Percentiles rank a stretch among this genome's conserved stretches.
Conservation (phyloP, 2,329 filamentous ascomycete species). For the Ascochyta lentis region DNA sequence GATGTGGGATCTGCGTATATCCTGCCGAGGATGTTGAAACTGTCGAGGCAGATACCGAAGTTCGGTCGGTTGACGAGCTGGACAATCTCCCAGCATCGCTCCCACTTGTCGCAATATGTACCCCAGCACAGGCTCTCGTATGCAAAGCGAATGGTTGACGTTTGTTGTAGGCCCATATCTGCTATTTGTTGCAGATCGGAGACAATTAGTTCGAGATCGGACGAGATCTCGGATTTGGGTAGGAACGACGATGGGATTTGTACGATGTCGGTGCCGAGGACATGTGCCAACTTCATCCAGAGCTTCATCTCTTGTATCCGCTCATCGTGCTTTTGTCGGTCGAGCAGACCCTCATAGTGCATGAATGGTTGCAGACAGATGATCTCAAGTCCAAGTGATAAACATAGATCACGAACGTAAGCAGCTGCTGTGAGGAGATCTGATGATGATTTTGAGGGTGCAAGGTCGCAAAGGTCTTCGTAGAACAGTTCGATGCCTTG, state of each 20-base stretch:
- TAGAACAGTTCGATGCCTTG: constrained; percentile 78
- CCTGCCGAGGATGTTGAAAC: constrained; percentile 76
- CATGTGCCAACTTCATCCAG: constrained; percentile 72
- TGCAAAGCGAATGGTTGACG: constrained; percentile 68
- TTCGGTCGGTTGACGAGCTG: constrained; percentile 69
- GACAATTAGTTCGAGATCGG: constrained; percentile 63
- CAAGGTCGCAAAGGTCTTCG: constrained; percentile 73
- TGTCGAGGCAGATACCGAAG: constrained; percentile 79
- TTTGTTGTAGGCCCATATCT: constrained; percentile 67
- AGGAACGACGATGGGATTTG: constrained; percentile 77
- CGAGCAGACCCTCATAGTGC: constrained; percentile 76
- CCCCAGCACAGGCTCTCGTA: constrained; percentile 79
- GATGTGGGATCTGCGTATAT: constrained; percentile 73
- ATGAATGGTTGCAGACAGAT: constrained; percentile 78
- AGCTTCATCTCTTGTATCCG: constrained; percentile 68
- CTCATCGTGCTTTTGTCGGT: constrained; percentile 63
- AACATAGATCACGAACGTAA: constrained; percentile 64
- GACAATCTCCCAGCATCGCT: constrained; percentile 73
- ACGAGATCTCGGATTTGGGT: constrained; percentile 57
- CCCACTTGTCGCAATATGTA: constrained; percentile 74
- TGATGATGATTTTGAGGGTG: constrained; percentile 52
- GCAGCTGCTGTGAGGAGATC: constrained; percentile 65
- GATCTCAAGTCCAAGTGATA: constrained; percentile 62
- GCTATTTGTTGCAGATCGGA: constrained; percentile 69
- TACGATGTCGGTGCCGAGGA: constrained; percentile 73